Base-by-base conservation (phyloP, 139 green algal species). In the Coelastrella sp. region DNA sequence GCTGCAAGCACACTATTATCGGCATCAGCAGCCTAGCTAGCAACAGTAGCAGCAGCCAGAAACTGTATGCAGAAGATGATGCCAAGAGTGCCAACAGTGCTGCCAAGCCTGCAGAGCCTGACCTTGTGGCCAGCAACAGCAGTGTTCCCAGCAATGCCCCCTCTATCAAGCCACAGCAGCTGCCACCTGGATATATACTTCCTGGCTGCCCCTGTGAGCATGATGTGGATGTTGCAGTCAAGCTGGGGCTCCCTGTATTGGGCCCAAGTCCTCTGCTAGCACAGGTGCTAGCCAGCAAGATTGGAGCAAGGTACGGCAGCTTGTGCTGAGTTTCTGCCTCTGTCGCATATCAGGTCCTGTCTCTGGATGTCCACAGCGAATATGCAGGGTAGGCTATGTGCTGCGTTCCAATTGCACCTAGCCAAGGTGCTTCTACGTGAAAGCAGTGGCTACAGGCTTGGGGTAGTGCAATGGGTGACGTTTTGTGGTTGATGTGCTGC, bases 201-300 rank as follows among this genome's bases (percentile, higher is more conserved):
- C 56, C 77, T 47, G 77, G 77, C 3, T n/a, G 16, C 14, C 56
- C 47, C 54, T 54, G 54, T 54, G 77, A 83, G 47, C 77, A 83
- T 83, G 77, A 83, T 64, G 56, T 83, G 6, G 77, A 83, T 68
- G 77, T 83, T 4, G 77, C 77, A 68, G 77, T 83, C 14, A 65
- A 83, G 14, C 77, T 83, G 54, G 54, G 54, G 13, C 77, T 83
- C 0, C 77, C 77, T 32, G 13, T 83, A n/a, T 7, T 83, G 77
- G 77, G 77, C 14, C 77, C 77, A 60, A 66, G 47, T 17, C 77
- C 77, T 22, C 77, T 68, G 77, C 54, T 83, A 17, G 77, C 77
- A 5, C 11, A 68, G 5, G 54, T 83, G 4, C 54, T 83, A 7
- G 77, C 16, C 47, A 83, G 77, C 77, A 83, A 57, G 54, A 83